Percentiles rank a stretch among this genome's conserved stretches.
These are phyloP conservation scores for Blastobotrys indianensis DNA, from an alignment of 1,139 yeast genomes.

Conservation along the genomic window DNA sequence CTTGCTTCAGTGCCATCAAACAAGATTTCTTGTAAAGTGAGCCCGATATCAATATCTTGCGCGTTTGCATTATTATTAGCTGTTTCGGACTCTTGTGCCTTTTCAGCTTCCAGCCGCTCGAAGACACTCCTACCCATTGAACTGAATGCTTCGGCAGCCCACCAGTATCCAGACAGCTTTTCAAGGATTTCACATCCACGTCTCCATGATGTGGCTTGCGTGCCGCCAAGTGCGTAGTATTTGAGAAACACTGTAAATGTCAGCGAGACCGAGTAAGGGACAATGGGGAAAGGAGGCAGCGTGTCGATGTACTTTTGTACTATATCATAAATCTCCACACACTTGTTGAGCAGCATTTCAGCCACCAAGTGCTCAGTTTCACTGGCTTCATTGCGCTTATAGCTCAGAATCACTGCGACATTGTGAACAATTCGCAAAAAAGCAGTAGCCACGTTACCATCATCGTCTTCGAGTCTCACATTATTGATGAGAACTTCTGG, in stretches of 20 bases:
- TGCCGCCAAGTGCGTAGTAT: slow-evolving; percentile 2
- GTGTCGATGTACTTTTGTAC: slow-evolving; percentile 19
- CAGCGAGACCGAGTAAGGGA: slow-evolving; percentile 28
- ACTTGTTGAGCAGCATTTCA: slow-evolving; percentile 17
- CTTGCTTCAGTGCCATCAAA: slow-evolving; percentile 18
- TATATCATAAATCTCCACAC: slow-evolving; percentile 22
- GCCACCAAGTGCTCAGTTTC: slow-evolving; percentile 14
- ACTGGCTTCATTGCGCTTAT: slow-evolving; percentile 19
- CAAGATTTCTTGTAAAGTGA: slow-evolving; percentile 11
- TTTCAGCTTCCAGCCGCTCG: slow-evolving; percentile 21
- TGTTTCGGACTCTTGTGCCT: not conserved
- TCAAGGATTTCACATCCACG: slow-evolving; percentile 25
- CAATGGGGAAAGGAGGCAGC: slow-evolving; percentile 26
- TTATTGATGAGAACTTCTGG: slow-evolving; percentile 10
- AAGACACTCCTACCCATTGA: slow-evolving; percentile 26
- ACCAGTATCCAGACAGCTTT: slow-evolving; percentile 23
- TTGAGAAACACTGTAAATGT: slow-evolving; percentile 25
- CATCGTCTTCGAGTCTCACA: slow-evolving; percentile 10
- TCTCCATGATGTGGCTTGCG: slow-evolving; percentile 20
- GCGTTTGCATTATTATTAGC: not conserved
- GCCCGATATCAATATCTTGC: not conserved
- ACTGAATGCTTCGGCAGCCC: slow-evolving; percentile 30
- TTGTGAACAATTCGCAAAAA: slow-evolving; percentile 20
- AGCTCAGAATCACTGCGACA: slow-evolving; percentile 22
- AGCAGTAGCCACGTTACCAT: slow-evolving; percentile 16